Conservation (phyloP, 2,329 filamentous ascomycete species). For the Sarocladiaceae sp. region DNA sequence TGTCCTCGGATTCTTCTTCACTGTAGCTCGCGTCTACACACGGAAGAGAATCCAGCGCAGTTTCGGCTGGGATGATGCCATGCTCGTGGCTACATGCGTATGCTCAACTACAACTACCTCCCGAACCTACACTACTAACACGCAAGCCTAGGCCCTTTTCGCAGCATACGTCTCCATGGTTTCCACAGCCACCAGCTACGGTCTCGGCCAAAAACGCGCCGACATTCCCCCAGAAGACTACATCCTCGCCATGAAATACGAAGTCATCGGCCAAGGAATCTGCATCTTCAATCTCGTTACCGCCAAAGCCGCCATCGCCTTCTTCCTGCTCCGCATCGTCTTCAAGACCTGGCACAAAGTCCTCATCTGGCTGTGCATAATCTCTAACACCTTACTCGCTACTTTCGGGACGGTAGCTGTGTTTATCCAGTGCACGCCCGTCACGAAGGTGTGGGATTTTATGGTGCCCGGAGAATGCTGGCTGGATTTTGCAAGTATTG, state of each 20-base stretch:
- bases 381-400: conserved; percentile 19
- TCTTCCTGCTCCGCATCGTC: conserved; percentile 22
- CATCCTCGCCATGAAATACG: conserved; percentile 12
- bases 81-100: conserved; percentile 8
- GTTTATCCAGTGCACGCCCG: conserved; percentile 22
- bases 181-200: conserved; percentile 9
- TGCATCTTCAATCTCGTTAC: conserved; percentile 16
- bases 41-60: conserved; percentile 8
- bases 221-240: conserved; percentile 9
- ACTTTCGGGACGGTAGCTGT: conserved; percentile 18
- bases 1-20: conserved; percentile 8
- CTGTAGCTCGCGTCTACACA: conserved; percentile 8
- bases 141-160: conserved; percentile 5
- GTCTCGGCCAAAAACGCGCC: conserved; percentile 11
- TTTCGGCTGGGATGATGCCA: conserved; percentile 10
- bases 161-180: conserved; percentile 7
- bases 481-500: conserved; percentile 13
- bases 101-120: not conserved
- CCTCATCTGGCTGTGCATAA: conserved; percentile 23
- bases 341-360: conserved; percentile 17
- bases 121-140: not conserved
- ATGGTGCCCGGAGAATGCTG: conserved; percentile 18
- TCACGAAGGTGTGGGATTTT: conserved; percentile 20
- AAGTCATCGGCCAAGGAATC: conserved; percentile 13
- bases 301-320: conserved; percentile 13